A percentile compares a stretch with the other conserved stretches of the same genome.
Conservation (phyloP, 2,329 filamentous ascomycete species). For the Neonectria faginata region DNA sequence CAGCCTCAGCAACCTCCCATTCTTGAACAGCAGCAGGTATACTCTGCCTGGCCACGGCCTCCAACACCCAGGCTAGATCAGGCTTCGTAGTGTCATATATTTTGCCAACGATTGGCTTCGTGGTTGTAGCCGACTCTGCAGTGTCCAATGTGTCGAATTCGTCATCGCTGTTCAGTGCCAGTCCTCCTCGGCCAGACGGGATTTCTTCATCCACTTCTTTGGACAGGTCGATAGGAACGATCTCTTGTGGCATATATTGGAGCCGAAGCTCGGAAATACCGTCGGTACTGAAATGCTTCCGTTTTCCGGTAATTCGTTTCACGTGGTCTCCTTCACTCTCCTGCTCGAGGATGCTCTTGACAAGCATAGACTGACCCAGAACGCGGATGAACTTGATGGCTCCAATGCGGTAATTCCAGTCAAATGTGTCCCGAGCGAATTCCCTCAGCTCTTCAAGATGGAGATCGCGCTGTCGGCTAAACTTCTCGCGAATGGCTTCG, state of each 20-base stretch:
- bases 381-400: conserved; percentile 87
- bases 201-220: conserved; percentile 75
- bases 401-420: conserved; percentile 83
- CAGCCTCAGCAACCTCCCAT: conserved; percentile 44
- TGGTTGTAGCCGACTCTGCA: conserved; percentile 35
- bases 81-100: conserved; percentile 30
- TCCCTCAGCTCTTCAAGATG: conserved; percentile 68
- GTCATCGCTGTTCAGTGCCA: conserved; percentile 75
- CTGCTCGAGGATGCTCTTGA: conserved; percentile 62
- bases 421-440: conserved; percentile 84
- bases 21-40: conserved; percentile 43
- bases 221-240: conserved; percentile 82
- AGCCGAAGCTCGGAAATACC: conserved; percentile 81
- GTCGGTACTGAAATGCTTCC: conserved; percentile 80
- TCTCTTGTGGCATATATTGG: conserved; percentile 78
- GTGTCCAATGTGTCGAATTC: conserved; percentile 62
- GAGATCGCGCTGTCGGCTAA: conserved; percentile 42
- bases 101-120: conserved; percentile 44
- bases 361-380: conserved; percentile 80
- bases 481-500: conserved; percentile 42
- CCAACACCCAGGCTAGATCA: conserved; percentile 53
- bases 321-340: conserved; percentile 62
- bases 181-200: conserved; percentile 61
- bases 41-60: conserved; percentile 47
- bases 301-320: conserved; percentile 73